Conservation (phyloP, 768 basidiomycete species). For the Asterophora lycoperdoides region DNA sequence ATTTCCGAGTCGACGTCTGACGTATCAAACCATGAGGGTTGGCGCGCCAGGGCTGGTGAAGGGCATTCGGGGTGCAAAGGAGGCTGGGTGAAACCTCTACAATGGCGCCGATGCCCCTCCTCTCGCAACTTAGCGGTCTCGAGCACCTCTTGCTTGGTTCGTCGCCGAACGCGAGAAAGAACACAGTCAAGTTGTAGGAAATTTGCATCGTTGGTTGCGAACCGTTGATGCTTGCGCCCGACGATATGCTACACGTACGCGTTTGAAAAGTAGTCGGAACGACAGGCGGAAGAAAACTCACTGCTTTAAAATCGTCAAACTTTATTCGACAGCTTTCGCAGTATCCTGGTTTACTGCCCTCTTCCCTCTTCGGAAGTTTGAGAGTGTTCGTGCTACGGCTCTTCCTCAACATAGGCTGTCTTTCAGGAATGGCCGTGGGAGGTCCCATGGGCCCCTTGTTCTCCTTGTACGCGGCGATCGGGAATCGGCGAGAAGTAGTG, state of each 20-base stretch:
- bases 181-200: constrained; percentile 77
- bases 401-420: constrained; percentile 55
- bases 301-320: constrained; percentile 82
- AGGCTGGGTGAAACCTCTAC: not conserved
- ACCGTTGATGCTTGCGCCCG: constrained; percentile 74
- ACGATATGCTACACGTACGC: constrained; percentile 56
- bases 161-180: constrained; percentile 55
- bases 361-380: constrained; percentile 71
- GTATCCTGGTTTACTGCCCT: constrained; percentile 90
- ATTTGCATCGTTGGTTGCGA: constrained; percentile 72
- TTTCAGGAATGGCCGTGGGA: constrained; percentile 53
- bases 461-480: constrained; percentile 21
- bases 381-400: constrained; percentile 80
- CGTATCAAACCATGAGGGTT: too few species aligned
- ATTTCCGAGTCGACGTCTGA: too few species aligned
- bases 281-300: constrained; percentile 34
- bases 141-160: constrained; percentile 31
- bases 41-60: too few species aligned
- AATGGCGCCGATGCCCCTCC: constrained; percentile 11
- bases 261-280: not conserved
- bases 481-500: constrained; percentile 57
- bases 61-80: too few species aligned
- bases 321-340: constrained; percentile 94
- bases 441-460: constrained; percentile 60
- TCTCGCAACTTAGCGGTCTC: constrained; percentile 22